These are phyloP conservation scores for Pyrenopolyporus hunteri DNA, from an alignment of 495 filamentous ascomycete species.

Conservation along the genomic window DNA sequence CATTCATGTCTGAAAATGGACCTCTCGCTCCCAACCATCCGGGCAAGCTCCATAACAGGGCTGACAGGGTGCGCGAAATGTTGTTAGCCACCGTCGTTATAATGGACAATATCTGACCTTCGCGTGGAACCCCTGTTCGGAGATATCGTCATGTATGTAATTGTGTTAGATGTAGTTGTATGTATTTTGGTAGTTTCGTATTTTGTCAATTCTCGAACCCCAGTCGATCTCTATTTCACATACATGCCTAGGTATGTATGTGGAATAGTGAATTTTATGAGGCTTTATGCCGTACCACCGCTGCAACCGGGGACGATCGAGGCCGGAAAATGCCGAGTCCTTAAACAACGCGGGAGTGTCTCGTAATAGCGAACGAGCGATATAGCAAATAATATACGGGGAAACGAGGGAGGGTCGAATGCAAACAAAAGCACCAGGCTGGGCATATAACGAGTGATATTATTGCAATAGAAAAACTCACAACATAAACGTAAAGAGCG, in stretches of 20 bases:
- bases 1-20: slow-evolving; percentile 20
- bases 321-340: slow-evolving; percentile 19
- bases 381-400: slow-evolving; percentile 11
- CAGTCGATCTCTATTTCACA: slow-evolving; percentile 26
- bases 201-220: slow-evolving; percentile 28
- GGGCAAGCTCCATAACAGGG: slow-evolving; percentile 32
- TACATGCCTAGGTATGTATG: no score
- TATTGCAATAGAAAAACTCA: slow-evolving; percentile 58
- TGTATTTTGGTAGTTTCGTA: no score
- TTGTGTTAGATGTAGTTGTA: neutral
- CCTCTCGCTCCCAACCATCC: slow-evolving; percentile 10
- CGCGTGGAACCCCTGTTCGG: slow-evolving; percentile 36
- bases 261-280: slow-evolving; percentile 33
- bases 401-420: slow-evolving; percentile 13
- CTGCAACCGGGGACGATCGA: slow-evolving; percentile 5
- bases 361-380: neutral
- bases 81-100: slow-evolving; percentile 14
- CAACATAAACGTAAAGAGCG: slow-evolving; percentile 76
- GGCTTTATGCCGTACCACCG: slow-evolving; percentile 23
- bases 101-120: slow-evolving; percentile 33
- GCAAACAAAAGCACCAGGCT: slow-evolving; percentile 34
- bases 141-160: slow-evolving; percentile 30
- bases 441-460: slow-evolving; percentile 12
- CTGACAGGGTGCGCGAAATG: slow-evolving; percentile 28
- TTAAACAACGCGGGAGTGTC: slow-evolving; percentile 14